Evolutionary conservation across 2,329 filamentous ascomycete genomes (phyloP).

Genomic region (Xylaria multiplex): DNA sequence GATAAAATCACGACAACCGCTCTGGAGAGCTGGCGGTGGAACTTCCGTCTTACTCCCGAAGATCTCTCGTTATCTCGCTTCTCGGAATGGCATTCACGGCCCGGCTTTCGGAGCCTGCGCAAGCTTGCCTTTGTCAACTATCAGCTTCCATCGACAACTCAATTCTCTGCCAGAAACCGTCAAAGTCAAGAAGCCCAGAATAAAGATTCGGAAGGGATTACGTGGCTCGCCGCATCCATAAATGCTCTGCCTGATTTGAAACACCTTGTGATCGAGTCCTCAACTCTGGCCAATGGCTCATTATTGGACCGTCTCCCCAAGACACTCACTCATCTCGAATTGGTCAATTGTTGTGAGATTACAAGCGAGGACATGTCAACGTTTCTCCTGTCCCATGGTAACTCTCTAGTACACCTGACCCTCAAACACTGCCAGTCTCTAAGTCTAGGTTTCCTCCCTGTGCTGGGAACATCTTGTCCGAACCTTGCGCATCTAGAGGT

Average conservation of each 20-base stretch:
- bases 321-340: conserved; percentile 72
- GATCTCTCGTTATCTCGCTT: conserved; percentile 61
- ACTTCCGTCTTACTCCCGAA: conserved; percentile 61
- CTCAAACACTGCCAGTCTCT: conserved; percentile 84
- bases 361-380: conserved; percentile 70
- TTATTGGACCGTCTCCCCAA: conserved; percentile 76
- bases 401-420: conserved; percentile 71
- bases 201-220: conserved; percentile 47
- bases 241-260: conserved; percentile 69
- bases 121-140: conserved; percentile 72
- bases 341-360: conserved; percentile 83
- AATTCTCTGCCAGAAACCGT: conserved; percentile 35
- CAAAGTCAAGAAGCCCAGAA: conserved; percentile 43
- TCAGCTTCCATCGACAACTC: conserved; percentile 60
- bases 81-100: conserved; percentile 61
- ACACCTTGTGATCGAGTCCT: conserved; percentile 78
- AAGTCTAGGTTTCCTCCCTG: conserved; percentile 76
- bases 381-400: conserved; percentile 75
- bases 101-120: conserved; percentile 66
- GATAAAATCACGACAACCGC: conserved; percentile 49
- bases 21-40: conserved; percentile 71
- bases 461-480: conserved; percentile 74
- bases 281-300: conserved; percentile 73
- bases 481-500: conserved; percentile 75
- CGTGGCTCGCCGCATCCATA: conserved; percentile 58